Evolutionary conservation across 2,329 filamentous ascomycete genomes (phyloP), one percentile per base, ranked within the genome.

Genomic region (Xylaria polymorpha): DNA sequence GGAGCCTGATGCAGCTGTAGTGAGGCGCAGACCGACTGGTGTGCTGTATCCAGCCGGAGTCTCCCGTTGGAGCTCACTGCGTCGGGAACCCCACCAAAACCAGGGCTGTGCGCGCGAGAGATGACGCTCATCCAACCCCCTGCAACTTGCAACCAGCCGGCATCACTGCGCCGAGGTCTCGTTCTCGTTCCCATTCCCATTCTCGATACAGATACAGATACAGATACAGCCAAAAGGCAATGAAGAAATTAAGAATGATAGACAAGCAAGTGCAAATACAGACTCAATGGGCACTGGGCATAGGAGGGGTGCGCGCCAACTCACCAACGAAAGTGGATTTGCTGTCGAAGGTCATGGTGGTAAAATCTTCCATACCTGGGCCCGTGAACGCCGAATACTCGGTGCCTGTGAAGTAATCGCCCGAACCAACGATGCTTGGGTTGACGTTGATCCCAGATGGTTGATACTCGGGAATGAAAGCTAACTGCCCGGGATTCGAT

Each of bases 351-450:
- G 83, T 84, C 71, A 81, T 75, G 71, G 78, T 77, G 73, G 78
- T 77, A 73, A 84, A 84, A 69, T 87, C 85, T 59, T 88, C 86
- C 78, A 87, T 83, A 75, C 79, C 79, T 70, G 79, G 76, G 32
- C 78, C 80, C 61, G 87, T 82, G 77, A 88, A 88, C 58, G 74
- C 66, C 51, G 86, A 81, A 75, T 92, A 88, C 66, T 87, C 85
- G 65, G 81, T 78, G 62, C 82, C 87, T 48, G 85, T 81, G 71
- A 82, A 84, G 77, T 86, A 86, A 67, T 84, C 83, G 76, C 84
- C 83, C 68, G 86, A 83, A 73, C 86, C 85, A 60, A 92, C 87
- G 70, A 93, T 91, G 76, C 84, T 82, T 37, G 90, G 90, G 72
- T 86, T 88, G 64, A 91, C 83, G 60, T 85, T 87, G 43, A 92